Evolutionary conservation across 352 stramenopile species (phyloP).

Genomic region (Phytophthora cactorum): DNA sequence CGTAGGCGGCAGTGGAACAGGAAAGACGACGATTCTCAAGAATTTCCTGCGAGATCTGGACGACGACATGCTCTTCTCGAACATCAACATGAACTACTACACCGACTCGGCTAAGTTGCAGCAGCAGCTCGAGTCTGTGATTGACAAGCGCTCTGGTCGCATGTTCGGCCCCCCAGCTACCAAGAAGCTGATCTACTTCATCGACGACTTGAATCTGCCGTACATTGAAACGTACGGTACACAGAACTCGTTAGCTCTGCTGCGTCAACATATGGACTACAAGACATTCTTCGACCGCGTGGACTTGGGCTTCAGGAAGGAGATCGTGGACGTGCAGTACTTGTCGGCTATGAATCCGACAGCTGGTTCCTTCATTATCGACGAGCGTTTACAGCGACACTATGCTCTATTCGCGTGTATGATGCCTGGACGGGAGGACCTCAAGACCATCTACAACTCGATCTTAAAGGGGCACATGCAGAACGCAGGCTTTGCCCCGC

Average conservation of each 20-base stretch:
- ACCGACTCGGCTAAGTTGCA: slow-evolving; percentile 95
- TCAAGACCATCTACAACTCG: slow-evolving; percentile 96
- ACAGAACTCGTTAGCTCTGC: slow-evolving; percentile 94
- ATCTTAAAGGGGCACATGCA: slow-evolving; percentile 95
- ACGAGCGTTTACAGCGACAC: slow-evolving; percentile 95
- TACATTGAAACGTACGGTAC: slow-evolving; percentile 98
- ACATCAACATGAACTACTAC: slow-evolving; percentile 99
- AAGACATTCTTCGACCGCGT: slow-evolving; percentile 95
- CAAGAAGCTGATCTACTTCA: slow-evolving; percentile 97
- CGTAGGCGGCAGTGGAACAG: slow-evolving; percentile 95
- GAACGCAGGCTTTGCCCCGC: slow-evolving; percentile 74
- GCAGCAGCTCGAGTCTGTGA: slow-evolving; percentile 96
- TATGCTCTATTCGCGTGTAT: slow-evolving; percentile 96
- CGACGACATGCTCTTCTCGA: slow-evolving; percentile 96
- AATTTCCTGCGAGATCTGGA: slow-evolving; percentile 93
- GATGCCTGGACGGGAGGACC: slow-evolving; percentile 95
- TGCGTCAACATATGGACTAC: slow-evolving; percentile 97
- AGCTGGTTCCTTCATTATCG: slow-evolving; percentile 97
- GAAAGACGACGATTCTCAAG: slow-evolving; percentile 97
- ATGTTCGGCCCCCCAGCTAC: slow-evolving; percentile 96
- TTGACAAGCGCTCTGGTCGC: slow-evolving; percentile 96
- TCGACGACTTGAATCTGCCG: slow-evolving; percentile 97
- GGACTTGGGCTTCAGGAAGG: slow-evolving; percentile 97
- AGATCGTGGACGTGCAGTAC: slow-evolving; percentile 97
- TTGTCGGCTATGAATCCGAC: slow-evolving; percentile 97